A percentile compares a stretch with the other conserved stretches of the same genome.
These are phyloP conservation scores for Abrus precatorius DNA, from an alignment of 306 rosid genomes.

Conservation along the genomic window DNA sequence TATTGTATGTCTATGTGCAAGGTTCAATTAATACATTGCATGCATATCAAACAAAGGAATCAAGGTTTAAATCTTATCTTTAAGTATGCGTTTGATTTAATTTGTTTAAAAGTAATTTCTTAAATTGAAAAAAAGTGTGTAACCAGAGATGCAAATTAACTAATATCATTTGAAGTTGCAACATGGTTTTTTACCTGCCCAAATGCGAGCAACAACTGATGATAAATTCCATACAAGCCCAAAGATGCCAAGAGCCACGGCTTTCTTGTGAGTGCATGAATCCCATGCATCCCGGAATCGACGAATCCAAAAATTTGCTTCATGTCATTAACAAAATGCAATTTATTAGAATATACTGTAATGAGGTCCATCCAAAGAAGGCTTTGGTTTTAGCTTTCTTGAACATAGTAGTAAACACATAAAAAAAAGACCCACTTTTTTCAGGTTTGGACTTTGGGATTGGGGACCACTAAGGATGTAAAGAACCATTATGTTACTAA, in stretches of 20 bases:
- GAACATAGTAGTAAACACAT: neutral
- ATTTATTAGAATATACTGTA: neutral
- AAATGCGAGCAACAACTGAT: conserved; percentile 77
- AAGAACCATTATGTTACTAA: conserved; percentile 29
- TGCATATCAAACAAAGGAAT: neutral
- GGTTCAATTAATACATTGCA: neutral
- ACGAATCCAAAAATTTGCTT: conserved; percentile 78
- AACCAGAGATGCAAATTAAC: neutral
- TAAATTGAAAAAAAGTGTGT: neutral
- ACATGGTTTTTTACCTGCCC: conserved; percentile 77
- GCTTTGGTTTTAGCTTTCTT: conserved; percentile 12
- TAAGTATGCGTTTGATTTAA: neutral
- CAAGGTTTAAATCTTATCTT: neutral
- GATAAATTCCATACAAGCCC: conserved; percentile 83
- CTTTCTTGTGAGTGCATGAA: conserved; percentile 86
- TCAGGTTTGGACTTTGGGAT: conserved; percentile 19
- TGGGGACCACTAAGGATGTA: conserved; percentile 42
- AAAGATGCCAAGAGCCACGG: conserved; percentile 64
- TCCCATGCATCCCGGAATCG: conserved; percentile 87
- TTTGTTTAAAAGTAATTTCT: neutral
- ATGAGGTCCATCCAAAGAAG: neutral
- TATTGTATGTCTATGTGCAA: neutral
- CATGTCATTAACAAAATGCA: neutral
- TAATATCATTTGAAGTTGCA: neutral
- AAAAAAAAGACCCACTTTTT: neutral